phyloP scores from a whole-genome alignment of 345 rosid genomes.

The Lumnitzera littorea region DNA sequence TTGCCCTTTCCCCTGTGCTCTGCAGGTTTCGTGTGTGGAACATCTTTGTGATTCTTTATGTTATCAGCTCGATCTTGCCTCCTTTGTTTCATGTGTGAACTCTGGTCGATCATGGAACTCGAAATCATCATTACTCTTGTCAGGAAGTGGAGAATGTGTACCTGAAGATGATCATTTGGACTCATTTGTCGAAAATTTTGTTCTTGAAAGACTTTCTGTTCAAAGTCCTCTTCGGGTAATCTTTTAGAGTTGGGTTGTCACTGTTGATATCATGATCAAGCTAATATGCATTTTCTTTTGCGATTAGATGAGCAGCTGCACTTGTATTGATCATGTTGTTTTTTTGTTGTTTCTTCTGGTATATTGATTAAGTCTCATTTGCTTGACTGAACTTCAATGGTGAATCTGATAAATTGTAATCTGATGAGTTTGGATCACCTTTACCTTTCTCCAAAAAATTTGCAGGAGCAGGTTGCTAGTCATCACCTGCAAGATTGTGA shows the following conservation, averaged over 20 bases:
- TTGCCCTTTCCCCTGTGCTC: not conserved
- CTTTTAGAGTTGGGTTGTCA: not conserved
- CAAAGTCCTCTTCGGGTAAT: slow-evolving; percentile 94
- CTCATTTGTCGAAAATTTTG: slow-evolving; percentile 87
- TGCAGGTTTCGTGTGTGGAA: slow-evolving; percentile 80
- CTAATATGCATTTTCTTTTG: no score
- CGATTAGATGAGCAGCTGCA: not conserved
- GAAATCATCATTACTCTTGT: slow-evolving; percentile 55
- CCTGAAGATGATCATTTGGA: slow-evolving; percentile 47
- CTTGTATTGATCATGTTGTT: not conserved
- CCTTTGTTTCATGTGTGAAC: slow-evolving; percentile 78
- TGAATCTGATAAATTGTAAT: no score
- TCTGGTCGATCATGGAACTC: slow-evolving; percentile 82
- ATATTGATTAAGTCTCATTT: not conserved
- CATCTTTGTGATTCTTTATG: slow-evolving; percentile 80
- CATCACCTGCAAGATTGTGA: no score
- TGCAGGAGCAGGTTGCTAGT: no score
- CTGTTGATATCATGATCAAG: no score
- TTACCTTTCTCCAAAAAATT: not conserved
- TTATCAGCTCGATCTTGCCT: slow-evolving; percentile 82
- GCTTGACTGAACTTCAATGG: no score
- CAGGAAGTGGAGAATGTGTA: slow-evolving; percentile 41
- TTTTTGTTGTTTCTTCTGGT: not conserved
- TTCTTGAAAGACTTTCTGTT: slow-evolving; percentile 88
- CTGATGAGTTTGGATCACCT: not conserved